Evolutionary conservation across 106 monocot species (phyloP), one percentile per base, ranked within the genome.

Genomic region (Allium sativum): DNA sequence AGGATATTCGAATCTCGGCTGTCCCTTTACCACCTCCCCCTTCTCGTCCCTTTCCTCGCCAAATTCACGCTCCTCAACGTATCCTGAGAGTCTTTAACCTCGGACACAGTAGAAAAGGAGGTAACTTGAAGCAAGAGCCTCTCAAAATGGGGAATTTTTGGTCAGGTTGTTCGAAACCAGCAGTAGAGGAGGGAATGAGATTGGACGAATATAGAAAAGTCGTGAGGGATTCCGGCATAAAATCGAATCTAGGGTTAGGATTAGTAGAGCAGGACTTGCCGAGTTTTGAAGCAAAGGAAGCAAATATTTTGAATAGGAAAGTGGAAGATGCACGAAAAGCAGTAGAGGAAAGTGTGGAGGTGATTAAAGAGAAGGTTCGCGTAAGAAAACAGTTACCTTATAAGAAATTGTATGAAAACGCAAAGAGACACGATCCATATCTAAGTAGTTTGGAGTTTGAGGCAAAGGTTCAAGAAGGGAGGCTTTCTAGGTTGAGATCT

Each of bases 51-150:
- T 66, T 76, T 40, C 56, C 21, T 31, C 84, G 87, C 61, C 68
- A 69, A 6, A 66, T 90, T 43, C 95, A 87, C 70, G 90, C 74
- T 1, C 95, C 95, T 6, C 90, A 96, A 70, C 77, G 87, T 50
- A 65, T 66, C 16, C 19, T 82, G 52, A 79, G 20, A 19, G 84
- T 68, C 8, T 96, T 96, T 56, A 76, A 86, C 14, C 78, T 86
- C 55, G 83, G 86, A n/a, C 69, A 65, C 14, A 53, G 17, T 42
- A 58, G 16, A 10, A n/a, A 42, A 10, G 42, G 41, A 4, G 16
- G 10, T 18, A 12, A 40, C 16, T 31, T n/a, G 1, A 14, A 58
- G 40, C 58, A 42, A 58, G 58, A 18, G n/a, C 7, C 60, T 60
- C n/a, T 8, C n/a, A 16, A 44, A 44, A 60, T 60, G 44, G 42